Base-by-base conservation (phyloP, 2,329 filamentous ascomycete genomes). In the Thelonectria discophora region DNA sequence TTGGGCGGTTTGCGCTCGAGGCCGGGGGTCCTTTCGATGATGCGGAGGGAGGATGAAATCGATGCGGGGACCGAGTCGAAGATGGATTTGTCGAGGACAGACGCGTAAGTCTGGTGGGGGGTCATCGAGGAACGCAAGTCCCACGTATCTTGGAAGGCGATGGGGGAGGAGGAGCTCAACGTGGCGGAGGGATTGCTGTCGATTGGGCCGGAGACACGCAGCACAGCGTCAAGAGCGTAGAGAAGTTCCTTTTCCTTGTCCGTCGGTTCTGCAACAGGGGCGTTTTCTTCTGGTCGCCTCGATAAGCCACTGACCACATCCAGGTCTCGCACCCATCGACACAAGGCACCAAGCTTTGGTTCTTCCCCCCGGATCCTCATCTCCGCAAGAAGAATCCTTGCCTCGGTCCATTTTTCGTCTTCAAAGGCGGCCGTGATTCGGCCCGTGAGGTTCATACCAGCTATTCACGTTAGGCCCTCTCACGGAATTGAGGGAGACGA, bases 301-400 rank as follows among this genome's bases (percentile, higher is more conserved):
- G 86, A 86, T 8, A 90, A 76, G 2, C 88, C 88, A 65, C 86
- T 89, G 51, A 90, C 85, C 21, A 90, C 85, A 68, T 91, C 89
- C 24, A 91, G 78, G 70, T 90, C 88, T 59, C 89, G 83, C 5
- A 91, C 89, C 89, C 89, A 92, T 58, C 89, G 85, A 73, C 88
- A 91, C 8, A 91, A 75, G 1, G 89, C 88, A 18, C 89, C 89
- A 0, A 91, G 77, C 66, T 90, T 90, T 0, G 89, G 89, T 17
- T 85, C 82, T 63, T 91, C 83, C 3, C 81, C 78, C n/a, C 88
- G 80, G 17, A 91, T 86, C 30, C 84, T 82, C 89, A 91, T 91
- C 77, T 91, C 89, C 0, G 88, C 84, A 1, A 92, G 81, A 13
- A 90, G 72, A 15, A 91, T 82, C 53, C 82, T 82, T 5, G 88